A percentile compares a stretch with the other conserved stretches of the same genome.
Evolutionary conservation across 305 asterid species (phyloP).

Genomic region (Rubia occidens): DNA sequence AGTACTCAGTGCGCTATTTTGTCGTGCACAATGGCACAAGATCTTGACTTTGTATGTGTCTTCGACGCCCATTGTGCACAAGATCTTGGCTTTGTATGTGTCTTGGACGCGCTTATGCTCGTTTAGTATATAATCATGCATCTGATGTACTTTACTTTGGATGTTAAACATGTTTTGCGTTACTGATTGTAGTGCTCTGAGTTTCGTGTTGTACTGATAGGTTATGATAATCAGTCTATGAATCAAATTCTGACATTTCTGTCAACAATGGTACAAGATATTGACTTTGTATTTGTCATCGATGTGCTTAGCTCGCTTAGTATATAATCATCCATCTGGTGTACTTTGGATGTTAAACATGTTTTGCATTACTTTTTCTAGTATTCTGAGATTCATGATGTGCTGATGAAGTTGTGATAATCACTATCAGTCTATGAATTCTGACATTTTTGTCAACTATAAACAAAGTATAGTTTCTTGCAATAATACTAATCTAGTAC

Average conservation of each 20-base stretch:
- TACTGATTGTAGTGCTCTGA: neutral
- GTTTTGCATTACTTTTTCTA: neutral
- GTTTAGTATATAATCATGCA: constrained; percentile 12
- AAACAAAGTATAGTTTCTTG: neutral
- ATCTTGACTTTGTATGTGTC: too few relatives aligned
- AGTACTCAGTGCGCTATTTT: constrained; percentile 11
- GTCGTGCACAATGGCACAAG: constrained; percentile 2
- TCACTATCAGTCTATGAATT: neutral
- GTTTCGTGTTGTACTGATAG: constrained; percentile 3
- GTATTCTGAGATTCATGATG: constrained; percentile 1
- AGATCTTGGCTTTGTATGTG: too few relatives aligned
- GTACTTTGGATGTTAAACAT: constrained; percentile 6
- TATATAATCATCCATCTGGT: constrained; percentile 11
- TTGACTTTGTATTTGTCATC: too few relatives aligned
- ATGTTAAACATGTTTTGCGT: neutral
- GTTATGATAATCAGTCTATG: neutral
- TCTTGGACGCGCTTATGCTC: neutral
- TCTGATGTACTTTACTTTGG: constrained; percentile 12
- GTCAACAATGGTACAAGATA: neutral
- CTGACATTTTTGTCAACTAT: neutral
- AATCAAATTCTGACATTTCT: neutral
- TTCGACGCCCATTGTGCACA: neutral
- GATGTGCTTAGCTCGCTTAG: constrained; percentile 13
- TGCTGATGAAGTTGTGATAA: neutral
- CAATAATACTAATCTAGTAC: neutral